Percentiles rank a stretch among this genome's conserved stretches.
Conservation (phyloP, 108 stramenopile species). For the Conticribra guillardii region DNA sequence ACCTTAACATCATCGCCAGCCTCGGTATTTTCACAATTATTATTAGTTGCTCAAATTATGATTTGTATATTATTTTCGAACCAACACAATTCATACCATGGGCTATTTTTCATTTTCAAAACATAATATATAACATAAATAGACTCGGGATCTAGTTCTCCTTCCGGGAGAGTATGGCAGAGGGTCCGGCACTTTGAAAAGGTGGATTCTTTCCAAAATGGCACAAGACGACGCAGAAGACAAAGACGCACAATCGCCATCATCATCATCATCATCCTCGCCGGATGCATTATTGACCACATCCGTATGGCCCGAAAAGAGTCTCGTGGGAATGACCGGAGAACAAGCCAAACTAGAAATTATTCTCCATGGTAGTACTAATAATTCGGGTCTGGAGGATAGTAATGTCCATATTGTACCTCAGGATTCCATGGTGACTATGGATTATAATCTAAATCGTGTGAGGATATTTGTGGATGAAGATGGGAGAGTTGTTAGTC, state of each 20-base stretch:
- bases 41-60: too few species aligned
- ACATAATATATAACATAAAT: too few species aligned
- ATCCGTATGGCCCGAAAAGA: constrained; percentile 17
- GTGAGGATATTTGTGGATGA: constrained; percentile 64
- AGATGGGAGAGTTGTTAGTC: constrained; percentile 44
- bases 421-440: constrained; percentile 55
- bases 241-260: too few species aligned
- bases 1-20: too few species aligned
- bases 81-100: too few species aligned
- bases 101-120: too few species aligned
- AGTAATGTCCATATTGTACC: constrained; percentile 37
- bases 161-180: constrained; percentile 33
- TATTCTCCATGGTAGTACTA: constrained; percentile 7
- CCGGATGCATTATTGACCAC: neutral
- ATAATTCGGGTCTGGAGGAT: neutral
- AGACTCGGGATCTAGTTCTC: constrained; percentile 35
- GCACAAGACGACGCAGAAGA: constrained; percentile 15
- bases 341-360: constrained; percentile 49
- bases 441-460: constrained; percentile 63
- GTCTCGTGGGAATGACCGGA: constrained; percentile 49
- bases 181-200: constrained; percentile 26
- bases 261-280: neutral
- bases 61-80: too few species aligned
- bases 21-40: too few species aligned
- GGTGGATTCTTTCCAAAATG: constrained; percentile 39